Evolutionary conservation across 164 flowering plant genomes (phyloP).

Genomic region (Stephania japonica): DNA sequence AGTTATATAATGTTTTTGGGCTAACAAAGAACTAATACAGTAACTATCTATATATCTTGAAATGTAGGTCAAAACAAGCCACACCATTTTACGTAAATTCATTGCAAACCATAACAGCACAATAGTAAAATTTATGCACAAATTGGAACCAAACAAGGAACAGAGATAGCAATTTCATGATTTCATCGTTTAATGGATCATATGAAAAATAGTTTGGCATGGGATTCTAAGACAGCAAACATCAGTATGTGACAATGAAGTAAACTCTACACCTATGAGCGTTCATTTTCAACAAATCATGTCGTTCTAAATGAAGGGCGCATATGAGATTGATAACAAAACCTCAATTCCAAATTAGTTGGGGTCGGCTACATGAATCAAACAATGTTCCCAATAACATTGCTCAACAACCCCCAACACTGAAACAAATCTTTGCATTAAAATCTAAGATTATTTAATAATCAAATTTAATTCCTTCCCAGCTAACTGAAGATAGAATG

Average conservation of each 20-base stretch:
- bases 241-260: background rate
- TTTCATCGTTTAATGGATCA: background rate
- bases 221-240: background rate
- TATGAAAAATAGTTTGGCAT: background rate
- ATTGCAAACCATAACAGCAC: background rate
- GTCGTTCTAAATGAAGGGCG: constrained; percentile 2
- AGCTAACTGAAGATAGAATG: background rate
- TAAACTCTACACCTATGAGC: background rate
- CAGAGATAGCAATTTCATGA: background rate
- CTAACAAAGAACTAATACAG: no score
- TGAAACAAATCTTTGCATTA: background rate
- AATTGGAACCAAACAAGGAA: background rate
- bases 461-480: background rate
- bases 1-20: background rate
- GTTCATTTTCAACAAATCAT: no score
- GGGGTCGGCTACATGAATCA: no score
- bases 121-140: background rate
- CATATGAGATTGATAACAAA: no score
- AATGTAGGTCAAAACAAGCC: background rate
- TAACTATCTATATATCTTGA: no score
- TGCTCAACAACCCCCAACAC: background rate
- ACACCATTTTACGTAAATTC: background rate
- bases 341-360: no score
- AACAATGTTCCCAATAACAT: background rate
- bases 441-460: no score